Base-by-base conservation (phyloP, 768 basidiomycete species). In the Leccinum rimulosum region DNA sequence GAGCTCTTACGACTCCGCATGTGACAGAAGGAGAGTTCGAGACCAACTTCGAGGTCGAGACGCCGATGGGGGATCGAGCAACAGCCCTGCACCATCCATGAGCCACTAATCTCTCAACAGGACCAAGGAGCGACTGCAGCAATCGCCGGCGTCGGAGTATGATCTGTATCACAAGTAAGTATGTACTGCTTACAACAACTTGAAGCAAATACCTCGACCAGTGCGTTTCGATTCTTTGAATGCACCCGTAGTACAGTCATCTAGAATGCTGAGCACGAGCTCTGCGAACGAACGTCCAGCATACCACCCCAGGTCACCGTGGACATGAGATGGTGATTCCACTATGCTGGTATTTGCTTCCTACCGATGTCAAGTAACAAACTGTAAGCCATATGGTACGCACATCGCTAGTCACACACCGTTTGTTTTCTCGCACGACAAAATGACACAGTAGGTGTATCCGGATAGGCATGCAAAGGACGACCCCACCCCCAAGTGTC, bases 151-250 rank as follows among this genome's bases (percentile, higher is more conserved):
- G 22, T 91, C 94, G 2, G 87, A 93, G 69, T 94, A 97, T 71
- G 97, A 98, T 70, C 75, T 99, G 40, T 77, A 93, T 62, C 87
- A 91, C 74, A 84, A 86, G 66, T 99, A 94, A 30, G 30, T 30
- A 33, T 5, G 33, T 12, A 12, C 12, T 31, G 10, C 30, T 31
- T 31, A 10, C 30, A 31, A 31, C 30, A 31, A 22, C 22, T 22
- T 22, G 22, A 22, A 10, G 30, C 9, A 31, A 31, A 10, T 31
- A 33, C 31, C 31, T 33, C 31, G 31, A 33, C 11, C 31, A 33
- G 31, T 10, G 9, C 8, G 31, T 33, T 33, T 31, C 31, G 3
- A 31, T 31, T 31, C 31, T 33, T 33, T 33, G 31, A 33, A 33
- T 33, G 31, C 31, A 28, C 6, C 7, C 28, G 6, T 28, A 12